Conservation (phyloP, 345 rosid genomes). For the Eucalyptus guilfoylei region DNA sequence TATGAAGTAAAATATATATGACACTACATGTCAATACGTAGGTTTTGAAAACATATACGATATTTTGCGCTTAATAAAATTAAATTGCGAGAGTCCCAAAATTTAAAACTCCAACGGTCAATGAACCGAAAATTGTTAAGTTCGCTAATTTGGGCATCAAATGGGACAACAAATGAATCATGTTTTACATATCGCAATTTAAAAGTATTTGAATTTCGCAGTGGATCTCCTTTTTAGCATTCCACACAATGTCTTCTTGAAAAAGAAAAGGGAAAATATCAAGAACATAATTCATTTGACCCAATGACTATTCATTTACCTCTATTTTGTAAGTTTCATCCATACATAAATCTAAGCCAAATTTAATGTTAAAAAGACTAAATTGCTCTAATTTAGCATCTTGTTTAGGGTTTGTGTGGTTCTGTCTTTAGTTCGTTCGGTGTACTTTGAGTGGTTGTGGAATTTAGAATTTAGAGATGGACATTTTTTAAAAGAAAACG, state of each 20-base stretch:
- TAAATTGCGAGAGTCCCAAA: background rate
- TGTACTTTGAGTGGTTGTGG: background rate
- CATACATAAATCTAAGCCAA: background rate
- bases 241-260: background rate
- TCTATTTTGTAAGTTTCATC: background rate
- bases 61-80: background rate
- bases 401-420: background rate
- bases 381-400: background rate
- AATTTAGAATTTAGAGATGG: background rate
- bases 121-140: background rate
- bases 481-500: background rate
- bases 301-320: background rate
- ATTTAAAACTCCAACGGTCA: background rate
- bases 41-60: background rate
- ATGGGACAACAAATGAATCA: background rate
- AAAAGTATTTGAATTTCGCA: background rate
- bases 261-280: background rate
- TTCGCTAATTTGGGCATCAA: background rate
- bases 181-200: background rate
- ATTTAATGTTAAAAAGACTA: background rate
- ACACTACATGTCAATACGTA: background rate
- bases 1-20: background rate
- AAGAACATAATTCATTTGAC: background rate
- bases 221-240: background rate
- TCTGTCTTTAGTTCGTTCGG: background rate